These are phyloP conservation scores for Pyrenophora tritici-repentis DNA, from an alignment of 2,329 filamentous ascomycete genomes.

Conservation along the genomic window DNA sequence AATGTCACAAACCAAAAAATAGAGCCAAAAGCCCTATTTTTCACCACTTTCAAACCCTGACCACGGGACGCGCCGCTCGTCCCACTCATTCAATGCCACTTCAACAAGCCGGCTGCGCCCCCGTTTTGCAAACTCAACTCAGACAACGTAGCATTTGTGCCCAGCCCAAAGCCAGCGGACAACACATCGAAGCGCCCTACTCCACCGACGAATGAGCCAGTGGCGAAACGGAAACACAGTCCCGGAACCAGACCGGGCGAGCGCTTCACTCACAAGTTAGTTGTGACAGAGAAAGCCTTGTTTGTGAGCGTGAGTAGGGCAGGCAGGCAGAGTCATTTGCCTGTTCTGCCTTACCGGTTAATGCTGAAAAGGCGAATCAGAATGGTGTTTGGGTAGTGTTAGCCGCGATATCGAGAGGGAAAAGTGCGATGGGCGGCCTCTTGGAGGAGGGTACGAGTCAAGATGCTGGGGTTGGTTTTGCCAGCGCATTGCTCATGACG, in stretches of 20 bases:
- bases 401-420: no score
- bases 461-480: no score
- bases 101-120: not conserved
- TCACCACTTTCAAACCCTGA: not conserved
- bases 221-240: not conserved
- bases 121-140: not conserved
- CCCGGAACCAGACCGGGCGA: not conserved
- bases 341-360: constrained; percentile 2
- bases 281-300: not conserved
- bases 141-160: not conserved
- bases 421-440: no score
- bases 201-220: not conserved
- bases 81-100: not conserved
- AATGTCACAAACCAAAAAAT: not conserved
- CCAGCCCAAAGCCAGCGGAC: not conserved
- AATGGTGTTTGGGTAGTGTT: no score
- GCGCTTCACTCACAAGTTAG: not conserved
- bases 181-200: not conserved
- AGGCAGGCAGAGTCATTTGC: not conserved
- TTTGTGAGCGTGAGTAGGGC: not conserved
- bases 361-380: not conserved
- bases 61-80: not conserved
- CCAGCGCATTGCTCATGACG: no score
- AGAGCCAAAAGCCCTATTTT: not conserved
- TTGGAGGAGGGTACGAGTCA: no score